phyloP scores from a whole-genome alignment of 768 basidiomycete genomes.

The Russula brevipes region DNA sequence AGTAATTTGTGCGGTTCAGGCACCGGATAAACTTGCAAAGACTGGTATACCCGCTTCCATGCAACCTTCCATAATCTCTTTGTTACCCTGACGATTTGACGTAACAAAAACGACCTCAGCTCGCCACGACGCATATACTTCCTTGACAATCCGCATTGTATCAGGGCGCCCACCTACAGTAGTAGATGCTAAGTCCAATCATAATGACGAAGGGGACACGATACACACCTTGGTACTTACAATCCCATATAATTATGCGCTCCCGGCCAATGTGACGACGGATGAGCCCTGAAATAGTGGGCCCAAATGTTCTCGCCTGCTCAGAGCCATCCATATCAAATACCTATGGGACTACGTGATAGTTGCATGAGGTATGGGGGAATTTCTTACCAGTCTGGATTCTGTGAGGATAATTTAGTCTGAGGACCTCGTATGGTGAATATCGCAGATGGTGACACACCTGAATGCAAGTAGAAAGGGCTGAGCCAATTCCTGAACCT shows the following conservation, averaged over 20 bases:
- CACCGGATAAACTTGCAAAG: slow-evolving; percentile 23
- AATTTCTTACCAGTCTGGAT: slow-evolving; percentile 54
- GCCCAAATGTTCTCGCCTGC: slow-evolving; percentile 80
- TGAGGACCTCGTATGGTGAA: background rate
- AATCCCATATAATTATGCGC: slow-evolving; percentile 73
- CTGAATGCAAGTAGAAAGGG: slow-evolving; percentile 52
- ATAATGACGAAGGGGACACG: background rate
- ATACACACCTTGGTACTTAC: slow-evolving; percentile 44
- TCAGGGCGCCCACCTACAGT: slow-evolving; percentile 61
- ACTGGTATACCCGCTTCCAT: slow-evolving; percentile 63
- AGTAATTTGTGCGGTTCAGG: background rate
- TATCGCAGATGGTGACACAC: background rate
- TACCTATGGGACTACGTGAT: slow-evolving; percentile 42
- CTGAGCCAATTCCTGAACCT: slow-evolving; percentile 76
- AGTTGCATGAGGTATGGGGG: background rate
- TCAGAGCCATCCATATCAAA: slow-evolving; percentile 82
- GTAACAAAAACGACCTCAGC: slow-evolving; percentile 84
- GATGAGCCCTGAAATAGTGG: slow-evolving; percentile 71
- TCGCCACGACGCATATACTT: slow-evolving; percentile 61
- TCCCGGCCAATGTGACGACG: slow-evolving; percentile 67
- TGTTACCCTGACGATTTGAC: slow-evolving; percentile 75
- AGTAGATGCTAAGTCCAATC: background rate
- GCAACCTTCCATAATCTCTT: slow-evolving; percentile 75
- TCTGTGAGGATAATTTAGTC: slow-evolving; percentile 44
- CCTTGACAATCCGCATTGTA: slow-evolving; percentile 68